phyloP scores from a whole-genome alignment of 257 asterid species.

The Solanum pinnatisectum region DNA sequence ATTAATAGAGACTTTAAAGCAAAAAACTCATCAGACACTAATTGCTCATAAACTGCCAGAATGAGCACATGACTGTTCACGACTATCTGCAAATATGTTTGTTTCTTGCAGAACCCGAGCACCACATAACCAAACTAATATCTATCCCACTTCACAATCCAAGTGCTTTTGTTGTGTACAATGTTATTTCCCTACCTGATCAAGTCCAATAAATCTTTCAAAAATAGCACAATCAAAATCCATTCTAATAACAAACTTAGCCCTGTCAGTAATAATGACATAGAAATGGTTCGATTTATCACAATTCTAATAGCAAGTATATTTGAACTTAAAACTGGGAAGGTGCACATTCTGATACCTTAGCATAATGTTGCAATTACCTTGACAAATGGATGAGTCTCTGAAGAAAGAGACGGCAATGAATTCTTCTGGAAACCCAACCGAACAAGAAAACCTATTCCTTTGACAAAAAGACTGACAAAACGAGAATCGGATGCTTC shows the following conservation, averaged over 20 bases:
- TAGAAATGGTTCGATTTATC: neutral
- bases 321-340: neutral
- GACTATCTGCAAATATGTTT: neutral
- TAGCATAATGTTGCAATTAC: conserved; percentile 6
- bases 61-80: neutral
- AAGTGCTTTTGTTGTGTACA: neutral
- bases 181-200: neutral
- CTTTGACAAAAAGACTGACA: conserved; percentile 41
- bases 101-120: neutral
- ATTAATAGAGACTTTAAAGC: neutral
- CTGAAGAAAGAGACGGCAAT: conserved; percentile 41
- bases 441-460: conserved; percentile 58
- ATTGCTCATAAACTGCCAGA: neutral
- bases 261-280: neutral
- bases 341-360: neutral
- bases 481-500: conserved; percentile 50
- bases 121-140: neutral
- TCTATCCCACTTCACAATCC: neutral
- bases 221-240: neutral
- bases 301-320: neutral
- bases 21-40: neutral
- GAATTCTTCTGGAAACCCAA: conserved; percentile 48
- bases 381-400: conserved; percentile 79
- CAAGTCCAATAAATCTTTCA: neutral
- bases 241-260: neutral